These are phyloP conservation scores for Coemansia umbellata DNA, from an alignment of 192 early-diverging fungal species.

Conservation along the genomic window DNA sequence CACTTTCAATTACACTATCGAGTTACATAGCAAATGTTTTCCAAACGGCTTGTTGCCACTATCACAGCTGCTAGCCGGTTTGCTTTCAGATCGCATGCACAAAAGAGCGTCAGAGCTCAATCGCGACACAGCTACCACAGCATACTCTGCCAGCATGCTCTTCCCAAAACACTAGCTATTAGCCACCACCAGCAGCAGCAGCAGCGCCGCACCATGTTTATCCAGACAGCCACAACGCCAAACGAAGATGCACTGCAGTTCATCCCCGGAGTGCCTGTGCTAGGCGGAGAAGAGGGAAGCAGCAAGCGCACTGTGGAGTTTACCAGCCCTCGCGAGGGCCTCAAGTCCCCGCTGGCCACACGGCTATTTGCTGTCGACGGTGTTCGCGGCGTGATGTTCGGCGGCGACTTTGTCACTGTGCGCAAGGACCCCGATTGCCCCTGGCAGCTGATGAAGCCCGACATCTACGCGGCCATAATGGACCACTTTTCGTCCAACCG, in stretches of 20 bases:
- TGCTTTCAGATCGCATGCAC: constrained; percentile 1
- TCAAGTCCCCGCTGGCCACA: constrained; percentile 84
- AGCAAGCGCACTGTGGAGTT: constrained; percentile 78
- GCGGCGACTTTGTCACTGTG: constrained; percentile 93
- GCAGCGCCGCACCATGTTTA: constrained; percentile 67
- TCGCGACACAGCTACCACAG: no score
- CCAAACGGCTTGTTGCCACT: neutral
- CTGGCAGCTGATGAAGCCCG: constrained; percentile 98
- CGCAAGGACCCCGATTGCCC: constrained; percentile 82
- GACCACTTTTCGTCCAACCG: constrained; percentile 84
- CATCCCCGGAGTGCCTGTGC: constrained; percentile 85
- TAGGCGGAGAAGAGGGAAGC: constrained; percentile 38
- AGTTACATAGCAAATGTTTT: no score
- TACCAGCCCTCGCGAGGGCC: constrained; percentile 65
- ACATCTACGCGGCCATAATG: constrained; percentile 95
- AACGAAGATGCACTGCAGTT: constrained; percentile 96
- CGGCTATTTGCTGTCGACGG: constrained; percentile 93
- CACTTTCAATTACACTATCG: no score
- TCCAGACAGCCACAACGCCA: constrained; percentile 87
- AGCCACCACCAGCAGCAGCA: neutral
- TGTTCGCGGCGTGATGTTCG: constrained; percentile 83
- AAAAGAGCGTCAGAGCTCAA: no score
- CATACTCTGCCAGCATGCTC: no score
- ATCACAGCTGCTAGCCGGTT: neutral
- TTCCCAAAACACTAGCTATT: no score